phyloP scores from a whole-genome alignment of 192 early-diverging fungal species.

The Geranomyces variabilis region DNA sequence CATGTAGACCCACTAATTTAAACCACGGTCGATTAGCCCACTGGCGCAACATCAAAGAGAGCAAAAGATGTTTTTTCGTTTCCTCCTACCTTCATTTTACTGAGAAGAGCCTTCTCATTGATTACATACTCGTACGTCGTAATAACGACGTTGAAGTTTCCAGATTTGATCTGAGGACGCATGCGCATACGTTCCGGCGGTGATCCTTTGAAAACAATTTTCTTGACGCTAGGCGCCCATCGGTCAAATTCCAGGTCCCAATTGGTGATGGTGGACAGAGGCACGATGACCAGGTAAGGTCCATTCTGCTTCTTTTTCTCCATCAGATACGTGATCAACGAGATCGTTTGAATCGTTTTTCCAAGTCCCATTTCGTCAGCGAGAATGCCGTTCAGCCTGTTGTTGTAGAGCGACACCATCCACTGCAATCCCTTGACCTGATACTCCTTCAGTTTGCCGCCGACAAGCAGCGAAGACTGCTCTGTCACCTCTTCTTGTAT shows the following conservation, averaged over 20 bases:
- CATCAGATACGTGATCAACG: slow-evolving; percentile 92
- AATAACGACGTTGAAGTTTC: slow-evolving; percentile 91
- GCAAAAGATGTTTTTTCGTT: too few relatives aligned
- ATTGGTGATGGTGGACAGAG: slow-evolving; percentile 94
- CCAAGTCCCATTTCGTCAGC: slow-evolving; percentile 92
- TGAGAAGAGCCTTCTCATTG: slow-evolving; percentile 83
- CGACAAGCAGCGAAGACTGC: slow-evolving; percentile 84
- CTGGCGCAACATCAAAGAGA: too few relatives aligned
- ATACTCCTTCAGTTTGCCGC: slow-evolving; percentile 95
- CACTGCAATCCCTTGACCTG: slow-evolving; percentile 96
- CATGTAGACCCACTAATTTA: slow-evolving; percentile 87
- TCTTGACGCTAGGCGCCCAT: slow-evolving; percentile 90
- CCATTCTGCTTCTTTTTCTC: slow-evolving; percentile 93
- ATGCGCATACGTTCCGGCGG: slow-evolving; percentile 74
- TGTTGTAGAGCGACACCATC: slow-evolving; percentile 99
- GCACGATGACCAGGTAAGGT: slow-evolving; percentile 95
- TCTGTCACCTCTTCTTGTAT: slow-evolving; percentile 78
- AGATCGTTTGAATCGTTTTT: slow-evolving; percentile 91
- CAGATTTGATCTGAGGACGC: slow-evolving; percentile 69
- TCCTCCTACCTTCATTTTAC: slow-evolving; percentile 67
- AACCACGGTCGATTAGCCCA: too few relatives aligned
- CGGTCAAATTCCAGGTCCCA: slow-evolving; percentile 98
- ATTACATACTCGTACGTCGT: slow-evolving; percentile 99
- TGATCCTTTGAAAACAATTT: slow-evolving; percentile 92
- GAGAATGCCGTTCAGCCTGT: slow-evolving; percentile 95